phyloP scores from a whole-genome alignment of 2,329 filamentous ascomycete species.

The Fusarium miscanthi region DNA sequence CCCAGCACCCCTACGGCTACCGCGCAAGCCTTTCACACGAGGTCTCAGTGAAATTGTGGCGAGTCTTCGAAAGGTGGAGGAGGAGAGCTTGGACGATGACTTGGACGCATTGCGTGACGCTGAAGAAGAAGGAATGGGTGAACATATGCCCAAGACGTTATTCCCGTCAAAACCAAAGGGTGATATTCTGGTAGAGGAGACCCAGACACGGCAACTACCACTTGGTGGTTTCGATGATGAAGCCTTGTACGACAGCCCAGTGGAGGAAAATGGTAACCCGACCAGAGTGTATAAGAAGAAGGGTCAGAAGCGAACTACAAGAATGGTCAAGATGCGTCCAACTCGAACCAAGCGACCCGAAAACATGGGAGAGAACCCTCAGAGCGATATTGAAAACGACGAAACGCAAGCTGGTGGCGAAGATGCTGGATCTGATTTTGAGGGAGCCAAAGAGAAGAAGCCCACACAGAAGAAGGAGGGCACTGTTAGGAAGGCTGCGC shows the following conservation, averaged over 20 bases:
- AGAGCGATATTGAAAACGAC: constrained; percentile 52
- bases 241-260: constrained; percentile 64
- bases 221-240: constrained; percentile 75
- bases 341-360: constrained; percentile 60
- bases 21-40: constrained; percentile 71
- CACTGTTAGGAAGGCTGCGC: constrained; percentile 62
- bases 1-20: constrained; percentile 63
- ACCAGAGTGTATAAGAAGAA: constrained; percentile 81
- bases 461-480: constrained; percentile 53
- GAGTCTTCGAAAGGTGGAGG: constrained; percentile 75
- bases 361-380: constrained; percentile 44
- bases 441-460: constrained; percentile 30
- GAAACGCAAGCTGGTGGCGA: constrained; percentile 45
- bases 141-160: constrained; percentile 35
- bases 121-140: constrained; percentile 61
- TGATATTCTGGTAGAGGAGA: constrained; percentile 58
- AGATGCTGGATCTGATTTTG: constrained; percentile 37
- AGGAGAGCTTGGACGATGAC: constrained; percentile 77
- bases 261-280: constrained; percentile 68
- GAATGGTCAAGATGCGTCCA: constrained; percentile 72
- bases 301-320: constrained; percentile 82
- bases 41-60: constrained; percentile 81
- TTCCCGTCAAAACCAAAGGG: constrained; percentile 46
- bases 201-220: constrained; percentile 55
- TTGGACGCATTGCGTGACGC: constrained; percentile 78